Evolutionary conservation across 768 basidiomycete species (phyloP), one percentile per base, ranked within the genome.

Genomic region (Lactarius hengduanensis): DNA sequence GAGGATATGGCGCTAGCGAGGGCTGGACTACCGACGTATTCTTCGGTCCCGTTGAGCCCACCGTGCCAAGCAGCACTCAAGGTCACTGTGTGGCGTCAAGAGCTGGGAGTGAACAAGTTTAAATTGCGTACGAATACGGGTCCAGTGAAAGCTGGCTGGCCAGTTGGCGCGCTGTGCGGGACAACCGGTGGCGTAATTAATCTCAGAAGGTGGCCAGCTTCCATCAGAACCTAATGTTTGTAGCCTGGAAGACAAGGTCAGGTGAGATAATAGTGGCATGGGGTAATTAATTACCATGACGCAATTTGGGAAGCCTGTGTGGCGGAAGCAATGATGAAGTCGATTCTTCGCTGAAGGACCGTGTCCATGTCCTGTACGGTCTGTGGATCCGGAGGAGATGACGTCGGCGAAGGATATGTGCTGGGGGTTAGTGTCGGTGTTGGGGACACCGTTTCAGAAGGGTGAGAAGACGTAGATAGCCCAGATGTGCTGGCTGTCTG

Each of bases 101-200:
- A 58, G 8, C 15, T 55, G 13, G 32, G 30, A 65, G 50, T 10
- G 7, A 5, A 16, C n/a, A 38, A 0, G 47, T 38, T 22, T 10
- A 28, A 32, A 45, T 62, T 40, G 36, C 65, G 64, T 65, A 72
- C 75, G 65, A 22, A 74, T 58, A 26, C 76, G 67, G 30, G 43
- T 20, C 73, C 74, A 76, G 36, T 77, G 76, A 16, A 61, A 38
- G 54, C 71, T 66, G 2, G 76, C 76, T 7, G 77, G 77, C 77
- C 77, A 78, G 67, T 78, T 78, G 13, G 77, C 75, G 54, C 77
- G 71, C 65, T 71, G 75, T 30, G 77, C 77, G 26, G 64, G 26
- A 59, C 77, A 78, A 22, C 77, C 77, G 3, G 73, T n/a, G 0
- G 70, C 63, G 59, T 78, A 78, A 62, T 77, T 62, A 18, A 78